Percentiles rank a stretch among this genome's conserved stretches.
These are phyloP conservation scores for Lipomyces kockii DNA, from an alignment of 805 yeast genomes.

Conservation along the genomic window DNA sequence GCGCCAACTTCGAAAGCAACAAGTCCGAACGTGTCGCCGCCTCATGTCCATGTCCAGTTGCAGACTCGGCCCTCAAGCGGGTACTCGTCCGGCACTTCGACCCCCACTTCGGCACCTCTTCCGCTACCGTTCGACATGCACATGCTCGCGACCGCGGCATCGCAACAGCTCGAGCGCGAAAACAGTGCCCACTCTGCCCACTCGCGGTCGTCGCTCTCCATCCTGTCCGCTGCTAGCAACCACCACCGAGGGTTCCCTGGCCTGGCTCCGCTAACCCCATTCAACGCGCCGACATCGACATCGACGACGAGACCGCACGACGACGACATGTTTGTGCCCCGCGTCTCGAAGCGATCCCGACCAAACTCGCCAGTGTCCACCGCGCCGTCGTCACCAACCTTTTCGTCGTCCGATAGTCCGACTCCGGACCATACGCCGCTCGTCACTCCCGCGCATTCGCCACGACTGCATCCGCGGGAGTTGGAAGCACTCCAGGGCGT, in stretches of 20 bases:
- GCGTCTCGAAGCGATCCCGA: slow-evolving; percentile 47
- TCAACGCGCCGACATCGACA: slow-evolving; percentile 37
- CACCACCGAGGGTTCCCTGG: slow-evolving; percentile 28
- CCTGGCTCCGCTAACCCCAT: slow-evolving; percentile 31
- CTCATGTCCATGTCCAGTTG: slow-evolving; percentile 25
- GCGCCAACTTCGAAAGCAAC: slow-evolving; percentile 30
- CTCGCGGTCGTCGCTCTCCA: slow-evolving; percentile 35
- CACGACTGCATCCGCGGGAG: slow-evolving; percentile 49
- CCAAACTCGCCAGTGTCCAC: slow-evolving; percentile 51
- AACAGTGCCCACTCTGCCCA: slow-evolving; percentile 28
- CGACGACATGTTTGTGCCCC: slow-evolving; percentile 39
- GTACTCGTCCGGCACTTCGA: slow-evolving; percentile 21
- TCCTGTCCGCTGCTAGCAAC: slow-evolving; percentile 29
- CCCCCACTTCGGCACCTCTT: slow-evolving; percentile 7
- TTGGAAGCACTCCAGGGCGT: slow-evolving; percentile 43
- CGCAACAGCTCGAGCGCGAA: slow-evolving; percentile 51
- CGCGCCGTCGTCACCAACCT: slow-evolving; percentile 51
- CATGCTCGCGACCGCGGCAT: slow-evolving; percentile 52
- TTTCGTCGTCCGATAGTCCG: slow-evolving; percentile 46
- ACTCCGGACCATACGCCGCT: slow-evolving; percentile 52
- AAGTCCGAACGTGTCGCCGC: slow-evolving; percentile 34
- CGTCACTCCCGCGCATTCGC: slow-evolving; percentile 54
- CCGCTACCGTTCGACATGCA: slow-evolving; percentile 47
- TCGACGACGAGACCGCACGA: slow-evolving; percentile 32
- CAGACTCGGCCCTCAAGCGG: slow-evolving; percentile 3